Evolutionary conservation across 331 rosid species (phyloP), one percentile per base, ranked within the genome.

Genomic region (Malus hybrid): DNA sequence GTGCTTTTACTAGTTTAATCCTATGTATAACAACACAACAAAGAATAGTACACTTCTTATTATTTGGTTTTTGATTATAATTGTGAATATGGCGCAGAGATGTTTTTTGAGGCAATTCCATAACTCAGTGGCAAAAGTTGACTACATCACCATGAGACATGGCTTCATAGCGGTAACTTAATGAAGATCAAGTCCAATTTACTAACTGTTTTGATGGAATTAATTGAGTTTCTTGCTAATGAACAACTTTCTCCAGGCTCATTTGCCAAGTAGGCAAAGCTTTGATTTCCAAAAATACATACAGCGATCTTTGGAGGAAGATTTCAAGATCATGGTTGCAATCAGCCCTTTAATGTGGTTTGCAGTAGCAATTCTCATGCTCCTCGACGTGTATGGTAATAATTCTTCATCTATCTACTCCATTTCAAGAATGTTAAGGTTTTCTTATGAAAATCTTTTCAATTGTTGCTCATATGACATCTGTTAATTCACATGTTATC

Each of bases 311-410:
- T 71, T 88, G 57, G 90, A 88, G 48, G 84, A 88, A 55, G 92
- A 88, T 76, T 88, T 85, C 88, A 85, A 80, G 75, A 76, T 61
- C 34, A 81, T 88, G 18, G 84, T 86, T 18, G 86, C 87, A 64
- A 78, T 88, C 80, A 88, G 90, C 84, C 86, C 90, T 73, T 7
- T 72, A n/a, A 88, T 88, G 92, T 88, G 90, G 92, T 33, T 86
- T 50, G 18, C 62, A 22, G 85, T 84, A 6, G 92, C 78, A 22
- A 67, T 80, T 70, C 74, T 88, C 79, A 61, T 88, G 74, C 87
- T 86, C 5, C 69, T 88, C 44, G 90, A 86, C 27, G 90, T 88
- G 29, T 65, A 83, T 15, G 92, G 92, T 88, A 70, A 83, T 84
- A 24, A 32, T 34, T 73, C 14, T 10, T 42, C 5, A 10, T 42